Conservation (phyloP, 2,329 filamentous ascomycete genomes). For the Fusarium bactridioides region DNA sequence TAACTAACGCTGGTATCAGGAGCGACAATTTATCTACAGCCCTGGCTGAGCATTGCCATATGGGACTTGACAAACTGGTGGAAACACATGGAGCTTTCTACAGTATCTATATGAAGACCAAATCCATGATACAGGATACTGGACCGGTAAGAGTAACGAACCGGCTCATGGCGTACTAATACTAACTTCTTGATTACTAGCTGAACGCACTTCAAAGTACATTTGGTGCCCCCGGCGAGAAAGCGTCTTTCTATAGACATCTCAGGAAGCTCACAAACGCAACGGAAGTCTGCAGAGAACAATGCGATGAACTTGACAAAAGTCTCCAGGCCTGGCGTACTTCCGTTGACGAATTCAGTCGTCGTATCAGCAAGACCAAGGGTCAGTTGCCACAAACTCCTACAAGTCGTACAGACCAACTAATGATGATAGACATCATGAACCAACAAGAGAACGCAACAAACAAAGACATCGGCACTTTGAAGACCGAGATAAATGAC, state of each 20-base stretch:
- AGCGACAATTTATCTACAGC: neutral
- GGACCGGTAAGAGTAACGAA: neutral
- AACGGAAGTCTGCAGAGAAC: neutral
- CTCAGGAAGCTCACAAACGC: neutral
- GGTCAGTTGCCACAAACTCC: neutral
- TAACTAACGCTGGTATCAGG: neutral
- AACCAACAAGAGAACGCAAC: neutral
- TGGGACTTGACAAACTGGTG: neutral
- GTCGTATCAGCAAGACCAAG: neutral
- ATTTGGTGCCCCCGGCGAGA: neutral
- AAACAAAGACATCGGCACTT: neutral
- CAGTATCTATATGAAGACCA: neutral
- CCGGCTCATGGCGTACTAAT: too few species aligned
- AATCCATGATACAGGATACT: neutral
- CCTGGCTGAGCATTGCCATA: neutral
- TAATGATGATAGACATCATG: neutral
- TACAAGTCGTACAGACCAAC: neutral
- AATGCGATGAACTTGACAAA: neutral
- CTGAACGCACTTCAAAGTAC: neutral
- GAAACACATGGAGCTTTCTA: neutral
- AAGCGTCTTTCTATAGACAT: neutral
- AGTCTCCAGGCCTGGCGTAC: neutral
- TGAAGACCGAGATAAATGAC: neutral
- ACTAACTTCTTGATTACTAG: neutral
- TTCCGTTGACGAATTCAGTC: neutral